Base-by-base conservation (phyloP, 164 flowering plant genomes). In the Aristolochia californica region DNA sequence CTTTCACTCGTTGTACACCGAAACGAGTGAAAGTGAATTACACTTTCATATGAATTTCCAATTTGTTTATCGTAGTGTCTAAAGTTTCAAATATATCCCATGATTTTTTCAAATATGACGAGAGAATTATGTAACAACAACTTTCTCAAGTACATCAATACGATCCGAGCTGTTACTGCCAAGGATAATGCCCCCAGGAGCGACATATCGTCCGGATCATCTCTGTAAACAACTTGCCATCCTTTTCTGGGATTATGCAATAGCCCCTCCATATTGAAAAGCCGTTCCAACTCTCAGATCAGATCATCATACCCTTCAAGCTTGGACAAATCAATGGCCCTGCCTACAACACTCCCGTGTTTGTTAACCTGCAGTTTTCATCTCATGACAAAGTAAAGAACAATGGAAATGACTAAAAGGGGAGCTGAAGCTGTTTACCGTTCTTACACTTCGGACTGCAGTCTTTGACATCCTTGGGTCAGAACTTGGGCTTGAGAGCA, bases 371-470 rank as follows among this genome's bases (percentile, higher is more conserved):
- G 54, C 58, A 64, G 45, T 43, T 60, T 61, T 48, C 56, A 62
- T 63, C 58, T 56, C 34, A 52, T 61, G 53, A 58, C 51, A 56
- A 44, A 50, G 38, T n/a, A 55, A 25, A 20, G 62, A 63, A 66
- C 54, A 77, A 58, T 10, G 72, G 67, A 24, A 57, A 68, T 63
- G 17, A 34, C 70, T 63, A 72, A 40, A 62, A 72, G 67, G 68
- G 70, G 69, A 68, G 58, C 75, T 56, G n/a, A 74, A 68, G 58
- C 68, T 54, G 49, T 59, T 69, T 56, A 70, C 58, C 53, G 70
- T 50, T 49, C 80, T 70, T 70, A 69, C 77, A 53, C 75, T 78
- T 63, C 64, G 72, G 43, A 73, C 78, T 18, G 67, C 74, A 16
- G 67, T 75, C 40, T 55, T 59, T 55, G 68, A 61, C 22, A 17